Percentiles rank a stretch among this genome's conserved stretches.
Evolutionary conservation across 179 eudicot genomes (phyloP).

Genomic region (Drosera spatulata): DNA sequence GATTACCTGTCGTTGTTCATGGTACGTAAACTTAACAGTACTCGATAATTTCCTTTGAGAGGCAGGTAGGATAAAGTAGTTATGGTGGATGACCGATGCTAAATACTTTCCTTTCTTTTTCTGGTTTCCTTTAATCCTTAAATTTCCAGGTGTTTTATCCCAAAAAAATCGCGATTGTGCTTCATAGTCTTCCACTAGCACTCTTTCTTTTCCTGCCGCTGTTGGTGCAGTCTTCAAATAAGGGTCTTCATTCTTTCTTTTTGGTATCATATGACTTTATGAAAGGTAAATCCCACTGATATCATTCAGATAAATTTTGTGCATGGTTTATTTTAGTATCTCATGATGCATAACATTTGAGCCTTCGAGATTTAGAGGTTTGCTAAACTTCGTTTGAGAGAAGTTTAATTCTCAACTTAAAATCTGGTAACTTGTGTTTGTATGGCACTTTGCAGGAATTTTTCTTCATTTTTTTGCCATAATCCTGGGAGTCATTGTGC

Average conservation of each 20-base stretch:
- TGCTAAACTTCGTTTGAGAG: not conserved
- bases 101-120: not conserved
- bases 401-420: not conserved
- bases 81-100: too few species aligned
- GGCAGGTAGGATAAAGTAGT: not conserved
- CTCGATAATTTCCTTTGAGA: not conserved
- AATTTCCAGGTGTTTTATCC: slow-evolving; percentile 59
- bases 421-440: not conserved
- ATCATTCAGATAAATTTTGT: not conserved
- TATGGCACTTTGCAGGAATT: slow-evolving; percentile 40
- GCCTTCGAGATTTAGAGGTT: not conserved
- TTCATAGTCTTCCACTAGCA: slow-evolving; percentile 61
- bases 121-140: not conserved
- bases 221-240: slow-evolving; percentile 22
- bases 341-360: not conserved
- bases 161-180: slow-evolving; percentile 51
- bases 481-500: slow-evolving; percentile 52
- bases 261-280: slow-evolving; percentile 40
- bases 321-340: not conserved
- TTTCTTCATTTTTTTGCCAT: slow-evolving; percentile 51
- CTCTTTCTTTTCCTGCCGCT: slow-evolving; percentile 59
- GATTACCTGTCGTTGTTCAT: slow-evolving; percentile 76
- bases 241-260: slow-evolving; percentile 29
- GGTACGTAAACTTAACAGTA: slow-evolving; percentile 29
- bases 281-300: slow-evolving; percentile 45